Evolutionary conservation across 202 grass and related monocot species (phyloP).

Genomic region (Zizania palustris): DNA sequence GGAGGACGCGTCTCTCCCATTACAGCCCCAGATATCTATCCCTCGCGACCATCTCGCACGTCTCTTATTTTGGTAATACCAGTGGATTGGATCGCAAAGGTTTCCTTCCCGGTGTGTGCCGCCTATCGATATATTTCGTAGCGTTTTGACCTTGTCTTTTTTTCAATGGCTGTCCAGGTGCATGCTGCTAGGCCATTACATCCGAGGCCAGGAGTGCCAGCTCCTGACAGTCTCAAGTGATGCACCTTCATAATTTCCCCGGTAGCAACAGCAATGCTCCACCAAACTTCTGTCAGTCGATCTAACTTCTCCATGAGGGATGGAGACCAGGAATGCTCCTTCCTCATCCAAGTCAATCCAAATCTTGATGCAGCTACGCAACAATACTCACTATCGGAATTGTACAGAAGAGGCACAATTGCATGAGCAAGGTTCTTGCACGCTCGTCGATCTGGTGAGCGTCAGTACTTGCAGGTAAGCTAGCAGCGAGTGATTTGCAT

Average conservation of each 20-base stretch:
- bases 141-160: background rate
- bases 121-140: background rate
- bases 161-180: slow-evolving; percentile 58
- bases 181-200: slow-evolving; percentile 89
- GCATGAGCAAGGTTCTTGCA: too few species aligned
- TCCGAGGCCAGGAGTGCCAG: slow-evolving; percentile 75
- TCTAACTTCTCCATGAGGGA: background rate
- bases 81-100: background rate
- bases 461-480: too few species aligned
- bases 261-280: slow-evolving; percentile 36
- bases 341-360: background rate
- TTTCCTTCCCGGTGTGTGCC: background rate
- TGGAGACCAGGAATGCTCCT: background rate
- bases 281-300: background rate
- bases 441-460: too few species aligned
- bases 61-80: slow-evolving; percentile 81
- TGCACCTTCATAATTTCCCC: slow-evolving; percentile 25
- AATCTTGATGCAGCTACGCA: background rate
- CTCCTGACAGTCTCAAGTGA: slow-evolving; percentile 57
- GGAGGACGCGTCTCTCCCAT: slow-evolving; percentile 75
- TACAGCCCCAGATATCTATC: slow-evolving; percentile 79
- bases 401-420: background rate
- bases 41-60: slow-evolving; percentile 85
- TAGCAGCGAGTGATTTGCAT: too few species aligned
- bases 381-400: background rate